phyloP scores from a whole-genome alignment of 345 rosid genomes.

The Conringia planisiliqua region DNA sequence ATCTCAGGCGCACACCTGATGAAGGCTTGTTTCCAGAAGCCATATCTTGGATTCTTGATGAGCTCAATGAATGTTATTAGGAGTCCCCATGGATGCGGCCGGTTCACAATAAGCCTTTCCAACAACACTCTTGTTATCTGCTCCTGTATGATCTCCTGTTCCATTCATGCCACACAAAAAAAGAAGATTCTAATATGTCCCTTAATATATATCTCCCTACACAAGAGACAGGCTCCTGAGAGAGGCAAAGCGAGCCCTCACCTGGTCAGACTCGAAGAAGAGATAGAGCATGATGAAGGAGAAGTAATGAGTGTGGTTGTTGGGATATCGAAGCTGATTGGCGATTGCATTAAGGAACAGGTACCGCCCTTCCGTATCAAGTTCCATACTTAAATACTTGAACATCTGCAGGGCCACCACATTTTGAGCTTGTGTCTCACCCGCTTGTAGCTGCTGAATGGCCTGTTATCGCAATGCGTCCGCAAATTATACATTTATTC shows the following conservation, averaged over 20 bases:
- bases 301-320: conserved; percentile 97
- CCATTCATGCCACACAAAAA: not conserved
- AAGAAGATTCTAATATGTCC: too few species aligned
- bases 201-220: too few species aligned
- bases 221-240: not conserved
- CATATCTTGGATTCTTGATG: conserved; percentile 89
- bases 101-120: conserved; percentile 89
- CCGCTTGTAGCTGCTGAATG: conserved; percentile 70
- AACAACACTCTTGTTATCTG: conserved; percentile 92
- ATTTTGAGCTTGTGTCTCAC: conserved; percentile 65
- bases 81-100: conserved; percentile 99
- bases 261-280: conserved; percentile 85
- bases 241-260: conserved; percentile 18
- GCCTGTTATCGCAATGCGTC: conserved; percentile 16
- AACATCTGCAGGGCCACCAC: conserved; percentile 87
- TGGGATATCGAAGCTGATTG: conserved; percentile 95
- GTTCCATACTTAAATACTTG: conserved; percentile 66
- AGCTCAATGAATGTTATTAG: conserved; percentile 97
- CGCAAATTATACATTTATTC: not conserved
- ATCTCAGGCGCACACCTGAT: conserved; percentile 89
- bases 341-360: conserved; percentile 91
- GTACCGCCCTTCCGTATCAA: conserved; percentile 98
- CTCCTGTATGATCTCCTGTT: conserved; percentile 94
- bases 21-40: conserved; percentile 77
- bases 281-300: conserved; percentile 85